Evolutionary conservation across 208 protist genomes (phyloP).

Genomic region (Leptomonas seymouri): DNA sequence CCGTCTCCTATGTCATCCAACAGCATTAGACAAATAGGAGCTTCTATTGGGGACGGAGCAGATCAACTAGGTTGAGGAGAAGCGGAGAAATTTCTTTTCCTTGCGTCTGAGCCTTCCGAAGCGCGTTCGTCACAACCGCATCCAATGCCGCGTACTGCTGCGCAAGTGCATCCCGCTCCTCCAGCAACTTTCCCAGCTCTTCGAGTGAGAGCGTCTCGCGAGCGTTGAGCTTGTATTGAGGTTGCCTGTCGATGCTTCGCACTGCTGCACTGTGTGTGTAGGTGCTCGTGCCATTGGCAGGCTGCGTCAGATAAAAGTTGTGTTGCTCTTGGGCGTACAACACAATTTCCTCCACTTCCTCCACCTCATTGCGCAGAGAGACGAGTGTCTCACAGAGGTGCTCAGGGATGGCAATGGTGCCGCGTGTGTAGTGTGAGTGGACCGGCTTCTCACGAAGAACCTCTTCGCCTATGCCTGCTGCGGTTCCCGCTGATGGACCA

Average conservation of each 20-base stretch:
- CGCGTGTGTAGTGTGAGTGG: conserved; percentile 30
- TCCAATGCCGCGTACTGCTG: conserved; percentile 43
- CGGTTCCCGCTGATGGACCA: neutral
- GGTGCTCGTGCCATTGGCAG: neutral
- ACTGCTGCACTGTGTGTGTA: conserved; percentile 2
- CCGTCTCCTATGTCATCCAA: neutral
- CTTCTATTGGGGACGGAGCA: conserved; percentile 24
- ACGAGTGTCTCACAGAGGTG: conserved; percentile 30
- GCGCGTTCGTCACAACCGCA: conserved; percentile 25
- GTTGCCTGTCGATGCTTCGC: neutral
- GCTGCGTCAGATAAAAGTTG: conserved; percentile 40
- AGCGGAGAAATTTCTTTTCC: conserved; percentile 20
- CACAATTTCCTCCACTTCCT: conserved; percentile 48
- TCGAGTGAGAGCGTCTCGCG: conserved; percentile 51
- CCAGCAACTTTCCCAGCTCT: conserved; percentile 61
- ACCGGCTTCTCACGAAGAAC: conserved; percentile 12
- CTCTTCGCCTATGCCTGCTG: neutral
- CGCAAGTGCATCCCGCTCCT: conserved; percentile 64
- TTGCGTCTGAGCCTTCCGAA: neutral
- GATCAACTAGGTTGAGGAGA: conserved; percentile 24
- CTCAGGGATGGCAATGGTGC: conserved; percentile 38
- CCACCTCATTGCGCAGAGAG: conserved; percentile 45
- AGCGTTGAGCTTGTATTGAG: conserved; percentile 12
- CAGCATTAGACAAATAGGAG: too few species aligned
- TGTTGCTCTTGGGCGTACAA: conserved; percentile 46